A percentile compares a stretch with the other conserved stretches of the same genome.
phyloP scores from a whole-genome alignment of 1,284 basidiomycete genomes.

The Papiliotrema flavescens region DNA sequence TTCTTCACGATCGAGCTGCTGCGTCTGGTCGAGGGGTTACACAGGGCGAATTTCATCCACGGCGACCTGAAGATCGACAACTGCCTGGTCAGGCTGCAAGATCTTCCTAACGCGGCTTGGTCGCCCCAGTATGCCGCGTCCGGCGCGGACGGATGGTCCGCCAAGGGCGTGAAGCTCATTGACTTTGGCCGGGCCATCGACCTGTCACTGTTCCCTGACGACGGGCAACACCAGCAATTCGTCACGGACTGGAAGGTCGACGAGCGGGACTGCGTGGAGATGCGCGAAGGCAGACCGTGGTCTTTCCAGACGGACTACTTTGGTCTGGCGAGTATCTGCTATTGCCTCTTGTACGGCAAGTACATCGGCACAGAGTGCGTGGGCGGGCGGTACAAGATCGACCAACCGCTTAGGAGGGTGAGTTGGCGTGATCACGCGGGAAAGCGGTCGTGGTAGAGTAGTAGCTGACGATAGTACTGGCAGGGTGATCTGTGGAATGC shows the following conservation, averaged over 20 bases:
- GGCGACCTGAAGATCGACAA: conserved; percentile 99
- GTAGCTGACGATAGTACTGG: conserved; percentile 63
- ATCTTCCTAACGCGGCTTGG: conserved; percentile 70
- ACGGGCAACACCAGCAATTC: conserved; percentile 61
- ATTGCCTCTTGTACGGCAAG: conserved; percentile 93
- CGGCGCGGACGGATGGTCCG: conserved; percentile 77
- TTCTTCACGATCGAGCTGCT: conserved; percentile 94
- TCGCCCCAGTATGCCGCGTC: conserved; percentile 66
- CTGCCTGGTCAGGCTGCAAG: conserved; percentile 84
- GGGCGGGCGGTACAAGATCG: conserved; percentile 57
- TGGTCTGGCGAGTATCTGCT: conserved; percentile 86
- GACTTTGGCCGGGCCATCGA: conserved; percentile 96
- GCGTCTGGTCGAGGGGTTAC: conserved; percentile 76
- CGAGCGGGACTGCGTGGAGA: conserved; percentile 83
- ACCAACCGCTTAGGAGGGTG: conserved; percentile 71
- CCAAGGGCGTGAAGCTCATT: conserved; percentile 87
- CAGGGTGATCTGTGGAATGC: conserved; percentile 80
- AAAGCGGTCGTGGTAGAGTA: neutral
- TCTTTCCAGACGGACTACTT: conserved; percentile 94
- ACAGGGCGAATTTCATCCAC: conserved; percentile 80
- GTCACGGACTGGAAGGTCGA: conserved; percentile 84
- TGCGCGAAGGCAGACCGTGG: conserved; percentile 79
- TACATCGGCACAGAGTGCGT: conserved; percentile 68
- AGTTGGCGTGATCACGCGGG: conserved; percentile 12
- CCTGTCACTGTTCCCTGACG: conserved; percentile 68